Conservation (phyloP, 306 rosid species). For the Pyrus bretschneideri region DNA sequence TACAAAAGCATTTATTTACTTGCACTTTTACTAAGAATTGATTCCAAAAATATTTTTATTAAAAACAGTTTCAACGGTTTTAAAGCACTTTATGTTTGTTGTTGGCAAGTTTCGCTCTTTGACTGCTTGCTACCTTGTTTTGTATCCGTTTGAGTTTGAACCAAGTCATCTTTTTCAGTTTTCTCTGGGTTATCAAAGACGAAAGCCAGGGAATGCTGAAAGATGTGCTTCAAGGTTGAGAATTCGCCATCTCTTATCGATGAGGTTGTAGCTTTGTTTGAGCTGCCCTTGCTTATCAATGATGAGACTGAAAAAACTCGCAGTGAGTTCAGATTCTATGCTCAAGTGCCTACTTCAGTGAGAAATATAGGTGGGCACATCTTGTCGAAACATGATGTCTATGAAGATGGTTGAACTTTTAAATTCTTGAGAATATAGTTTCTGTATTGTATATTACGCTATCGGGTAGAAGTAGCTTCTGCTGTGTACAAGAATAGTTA, state of each 20-base stretch:
- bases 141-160: not conserved
- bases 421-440: conserved; percentile 13
- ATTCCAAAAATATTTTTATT: too few species aligned
- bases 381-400: conserved; percentile 39
- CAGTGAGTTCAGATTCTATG: conserved; percentile 16
- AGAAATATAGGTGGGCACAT: conserved; percentile 23
- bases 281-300: conserved; percentile 35
- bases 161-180: conserved; percentile 4
- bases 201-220: conserved; percentile 85
- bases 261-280: conserved; percentile 32
- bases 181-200: conserved; percentile 32
- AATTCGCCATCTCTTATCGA: conserved; percentile 34
- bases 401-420: conserved; percentile 71
- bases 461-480: conserved; percentile 18
- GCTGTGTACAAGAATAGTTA: conserved; percentile 14
- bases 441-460: conserved; percentile 16
- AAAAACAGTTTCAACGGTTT: too few species aligned
- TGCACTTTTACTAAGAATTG: too few species aligned
- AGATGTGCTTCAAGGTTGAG: conserved; percentile 69
- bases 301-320: conserved; percentile 40
- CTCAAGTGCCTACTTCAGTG: conserved; percentile 29
- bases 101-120: conserved; percentile 16
- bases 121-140: conserved; percentile 13
- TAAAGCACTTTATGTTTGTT: not conserved
- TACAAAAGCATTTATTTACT: too few species aligned